Percentiles rank a stretch among this genome's conserved stretches.
These are phyloP conservation scores for Atkinsonella hypoxylon DNA, from an alignment of 2,329 filamentous ascomycete species.

Conservation along the genomic window DNA sequence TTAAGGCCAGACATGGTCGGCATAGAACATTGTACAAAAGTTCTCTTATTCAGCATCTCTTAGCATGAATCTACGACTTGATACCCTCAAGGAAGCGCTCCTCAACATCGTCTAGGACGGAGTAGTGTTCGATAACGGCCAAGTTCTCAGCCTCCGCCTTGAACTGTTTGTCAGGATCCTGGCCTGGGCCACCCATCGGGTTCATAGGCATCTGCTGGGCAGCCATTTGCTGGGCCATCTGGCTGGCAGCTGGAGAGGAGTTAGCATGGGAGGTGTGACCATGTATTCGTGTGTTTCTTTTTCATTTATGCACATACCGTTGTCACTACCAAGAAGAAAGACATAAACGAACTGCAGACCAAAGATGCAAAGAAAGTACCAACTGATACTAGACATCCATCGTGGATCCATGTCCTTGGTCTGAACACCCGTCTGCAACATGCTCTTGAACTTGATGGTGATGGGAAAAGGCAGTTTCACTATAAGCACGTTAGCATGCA, in stretches of 20 bases:
- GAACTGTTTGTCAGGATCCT: conserved; percentile 94
- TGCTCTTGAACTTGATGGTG: conserved; percentile 98
- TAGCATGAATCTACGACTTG: conserved; percentile 23
- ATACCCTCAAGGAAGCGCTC: conserved; percentile 58
- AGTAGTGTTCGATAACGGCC: conserved; percentile 88
- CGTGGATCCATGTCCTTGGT: conserved; percentile 93
- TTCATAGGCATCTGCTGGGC: conserved; percentile 38
- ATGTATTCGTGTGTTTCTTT: not conserved
- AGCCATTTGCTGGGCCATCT: conserved; percentile 84
- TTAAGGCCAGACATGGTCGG: conserved; percentile 1
- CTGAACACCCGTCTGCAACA: conserved; percentile 94
- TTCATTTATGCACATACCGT: conserved; percentile 49
- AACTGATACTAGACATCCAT: conserved; percentile 97
- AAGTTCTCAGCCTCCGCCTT: conserved; percentile 87
- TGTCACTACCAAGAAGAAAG: conserved; percentile 91
- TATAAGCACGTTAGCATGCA: conserved; percentile 18
- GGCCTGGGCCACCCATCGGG: conserved; percentile 73
- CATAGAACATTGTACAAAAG: conserved; percentile 10
- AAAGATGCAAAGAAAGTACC: conserved; percentile 98
- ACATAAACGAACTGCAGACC: conserved; percentile 95
- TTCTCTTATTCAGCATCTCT: conserved; percentile 2
- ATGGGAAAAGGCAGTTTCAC: conserved; percentile 97
- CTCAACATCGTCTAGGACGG: conserved; percentile 80
- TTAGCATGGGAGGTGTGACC: conserved; percentile 7
- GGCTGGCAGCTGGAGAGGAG: conserved; percentile 58